These are phyloP conservation scores for Salvia miltiorrhiza DNA, from an alignment of 257 asterid species.

Conservation along the genomic window DNA sequence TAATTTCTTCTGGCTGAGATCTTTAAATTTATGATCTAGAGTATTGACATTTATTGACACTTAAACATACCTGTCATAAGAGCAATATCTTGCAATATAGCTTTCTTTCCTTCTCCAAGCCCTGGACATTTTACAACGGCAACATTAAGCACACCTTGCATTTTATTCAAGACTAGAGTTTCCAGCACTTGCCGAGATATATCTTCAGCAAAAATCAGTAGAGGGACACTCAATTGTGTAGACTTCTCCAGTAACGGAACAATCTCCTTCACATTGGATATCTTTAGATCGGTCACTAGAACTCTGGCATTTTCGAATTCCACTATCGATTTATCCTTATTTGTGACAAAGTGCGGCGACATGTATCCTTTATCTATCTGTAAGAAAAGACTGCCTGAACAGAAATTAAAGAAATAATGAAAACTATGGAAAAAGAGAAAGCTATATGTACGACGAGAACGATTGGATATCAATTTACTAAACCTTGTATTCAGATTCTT, in stretches of 20 bases:
- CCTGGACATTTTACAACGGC: slow-evolving; percentile 95
- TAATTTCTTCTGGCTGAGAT: background rate
- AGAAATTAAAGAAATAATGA: slow-evolving; percentile 53
- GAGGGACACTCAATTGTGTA: slow-evolving; percentile 83
- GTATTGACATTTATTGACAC: background rate
- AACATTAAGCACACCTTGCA: slow-evolving; percentile 67
- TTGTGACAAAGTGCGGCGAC: slow-evolving; percentile 88
- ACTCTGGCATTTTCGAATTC: slow-evolving; percentile 84
- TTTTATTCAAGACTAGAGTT: slow-evolving; percentile 74
- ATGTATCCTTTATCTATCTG: slow-evolving; percentile 96
- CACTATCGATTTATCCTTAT: slow-evolving; percentile 64
- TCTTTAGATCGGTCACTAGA: slow-evolving; percentile 87
- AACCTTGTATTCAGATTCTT: background rate
- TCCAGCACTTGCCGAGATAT: slow-evolving; percentile 71
- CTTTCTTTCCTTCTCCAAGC: slow-evolving; percentile 69
- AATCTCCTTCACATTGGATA: slow-evolving; percentile 56
- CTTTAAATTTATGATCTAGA: background rate
- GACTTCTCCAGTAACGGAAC: slow-evolving; percentile 93
- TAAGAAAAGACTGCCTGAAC: slow-evolving; percentile 83
- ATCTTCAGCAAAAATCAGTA: slow-evolving; percentile 89
- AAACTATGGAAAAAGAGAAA: slow-evolving; percentile 36
- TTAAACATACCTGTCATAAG: slow-evolving; percentile 74
- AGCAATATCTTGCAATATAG: slow-evolving; percentile 87
- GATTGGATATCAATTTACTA: background rate
- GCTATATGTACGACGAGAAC: background rate